Conservation (phyloP, 768 basidiomycete species). For the Mycena crocata region DNA sequence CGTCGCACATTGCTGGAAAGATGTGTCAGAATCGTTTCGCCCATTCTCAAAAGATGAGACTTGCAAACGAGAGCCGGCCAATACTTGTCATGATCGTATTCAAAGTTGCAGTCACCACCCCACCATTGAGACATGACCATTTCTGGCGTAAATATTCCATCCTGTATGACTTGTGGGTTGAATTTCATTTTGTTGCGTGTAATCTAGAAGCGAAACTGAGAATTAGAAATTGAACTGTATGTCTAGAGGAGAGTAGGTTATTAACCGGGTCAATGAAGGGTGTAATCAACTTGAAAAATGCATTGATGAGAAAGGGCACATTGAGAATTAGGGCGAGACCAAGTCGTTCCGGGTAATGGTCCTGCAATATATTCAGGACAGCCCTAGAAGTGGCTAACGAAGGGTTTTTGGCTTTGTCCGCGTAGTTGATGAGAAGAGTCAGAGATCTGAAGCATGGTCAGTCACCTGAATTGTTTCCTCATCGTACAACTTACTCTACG, state of each 20-base stretch:
- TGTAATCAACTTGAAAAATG: slow-evolving; percentile 81
- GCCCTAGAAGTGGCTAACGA: slow-evolving; percentile 55
- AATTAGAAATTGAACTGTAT: no score
- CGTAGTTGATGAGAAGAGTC: slow-evolving; percentile 81
- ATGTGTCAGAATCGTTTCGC: background rate
- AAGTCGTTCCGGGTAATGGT: slow-evolving; percentile 90
- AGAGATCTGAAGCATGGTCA: slow-evolving; percentile 60
- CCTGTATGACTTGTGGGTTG: slow-evolving; percentile 74
- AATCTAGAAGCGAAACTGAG: slow-evolving; percentile 37
- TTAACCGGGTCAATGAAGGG: slow-evolving; percentile 88
- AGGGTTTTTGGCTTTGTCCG: slow-evolving; percentile 73
- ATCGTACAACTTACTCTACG: slow-evolving; percentile 69
- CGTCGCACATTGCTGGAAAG: slow-evolving; percentile 55
- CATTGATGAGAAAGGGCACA: slow-evolving; percentile 81
- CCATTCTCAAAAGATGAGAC: background rate
- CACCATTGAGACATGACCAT: slow-evolving; percentile 79
- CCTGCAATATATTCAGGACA: slow-evolving; percentile 76
- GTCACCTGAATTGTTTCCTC: background rate
- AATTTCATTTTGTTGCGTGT: slow-evolving; percentile 80
- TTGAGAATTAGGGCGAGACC: slow-evolving; percentile 80
- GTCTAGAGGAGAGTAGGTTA: no score
- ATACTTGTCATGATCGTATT: slow-evolving; percentile 80
- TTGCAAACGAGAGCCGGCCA: slow-evolving; percentile 71
- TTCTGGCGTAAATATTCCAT: slow-evolving; percentile 74
- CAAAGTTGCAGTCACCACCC: slow-evolving; percentile 75